Evolutionary conservation across 1,284 basidiomycete genomes (phyloP).

Genomic region (Cutaneotrichosporon curvatum): DNA sequence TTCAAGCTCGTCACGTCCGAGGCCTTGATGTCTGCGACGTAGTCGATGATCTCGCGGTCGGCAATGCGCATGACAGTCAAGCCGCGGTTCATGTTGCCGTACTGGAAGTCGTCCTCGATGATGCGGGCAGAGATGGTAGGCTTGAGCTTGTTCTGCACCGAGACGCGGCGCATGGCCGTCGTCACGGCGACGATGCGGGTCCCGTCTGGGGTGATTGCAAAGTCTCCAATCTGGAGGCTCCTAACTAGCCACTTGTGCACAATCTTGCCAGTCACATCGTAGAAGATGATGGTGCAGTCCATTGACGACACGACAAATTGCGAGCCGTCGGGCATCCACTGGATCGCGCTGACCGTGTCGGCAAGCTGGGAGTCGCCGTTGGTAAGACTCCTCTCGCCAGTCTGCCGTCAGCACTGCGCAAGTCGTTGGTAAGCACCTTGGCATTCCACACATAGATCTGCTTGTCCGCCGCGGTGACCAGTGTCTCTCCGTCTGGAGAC

Average conservation of each 20-base stretch:
- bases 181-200: conserved; percentile 75
- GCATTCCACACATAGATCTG: conserved; percentile 79
- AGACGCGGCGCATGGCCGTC: conserved; percentile 50
- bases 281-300: conserved; percentile 79
- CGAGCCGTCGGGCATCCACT: conserved; percentile 80
- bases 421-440: conserved; percentile 52
- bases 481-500: conserved; percentile 75
- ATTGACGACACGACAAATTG: conserved; percentile 86
- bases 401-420: conserved; percentile 17
- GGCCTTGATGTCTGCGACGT: conserved; percentile 13
- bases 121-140: conserved; percentile 32
- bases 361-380: conserved; percentile 50
- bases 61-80: conserved; percentile 30
- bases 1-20: conserved; percentile 72
- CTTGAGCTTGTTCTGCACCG: conserved; percentile 29
- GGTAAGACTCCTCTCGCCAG: conserved; percentile 19
- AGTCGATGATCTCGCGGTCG: conserved; percentile 36
- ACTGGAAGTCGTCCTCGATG: conserved; percentile 18
- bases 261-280: conserved; percentile 58
- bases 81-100: conserved; percentile 37
- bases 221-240: conserved; percentile 80
- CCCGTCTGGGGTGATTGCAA: conserved; percentile 80
- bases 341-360: conserved; percentile 77
- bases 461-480: conserved; percentile 73
- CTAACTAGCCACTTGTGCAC: conserved; percentile 62